phyloP scores from a whole-genome alignment of 2,329 filamentous ascomycete genomes.

The Bimuria novae-zelandiae region DNA sequence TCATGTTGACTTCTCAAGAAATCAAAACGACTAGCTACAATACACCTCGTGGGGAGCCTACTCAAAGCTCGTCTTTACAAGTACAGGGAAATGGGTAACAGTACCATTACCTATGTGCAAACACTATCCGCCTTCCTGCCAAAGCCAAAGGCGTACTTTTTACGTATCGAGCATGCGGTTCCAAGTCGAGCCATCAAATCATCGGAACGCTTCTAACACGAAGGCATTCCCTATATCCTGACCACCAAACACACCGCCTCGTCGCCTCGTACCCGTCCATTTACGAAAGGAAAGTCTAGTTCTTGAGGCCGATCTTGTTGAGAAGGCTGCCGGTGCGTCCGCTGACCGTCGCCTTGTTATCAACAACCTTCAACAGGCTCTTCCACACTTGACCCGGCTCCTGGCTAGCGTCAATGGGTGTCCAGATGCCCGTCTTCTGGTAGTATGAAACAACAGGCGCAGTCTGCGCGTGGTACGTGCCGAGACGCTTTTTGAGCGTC shows the following conservation, averaged over 20 bases:
- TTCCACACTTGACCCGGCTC: conserved; percentile 96
- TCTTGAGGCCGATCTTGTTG: conserved; percentile 60
- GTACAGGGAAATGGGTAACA: conserved; percentile 19
- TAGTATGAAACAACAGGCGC: conserved; percentile 93
- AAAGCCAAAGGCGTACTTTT: conserved; percentile 13
- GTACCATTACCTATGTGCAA: conserved; percentile 26
- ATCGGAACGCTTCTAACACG: conserved; percentile 5
- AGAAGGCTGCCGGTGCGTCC: conserved; percentile 52
- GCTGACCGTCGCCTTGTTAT: conserved; percentile 54
- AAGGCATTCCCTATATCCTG: not conserved
- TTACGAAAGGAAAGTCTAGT: conserved; percentile 39
- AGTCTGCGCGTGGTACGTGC: conserved; percentile 94
- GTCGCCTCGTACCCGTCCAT: not conserved
- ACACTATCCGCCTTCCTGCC: conserved; percentile 10
- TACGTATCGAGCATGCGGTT: conserved; percentile 15
- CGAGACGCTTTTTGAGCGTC: conserved; percentile 90
- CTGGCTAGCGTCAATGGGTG: conserved; percentile 91
- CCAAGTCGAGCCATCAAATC: conserved; percentile 16
- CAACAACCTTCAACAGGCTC: conserved; percentile 83
- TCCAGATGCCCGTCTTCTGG: conserved; percentile 97
- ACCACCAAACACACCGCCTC: not conserved
- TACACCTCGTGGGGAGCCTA: conserved; percentile 12
- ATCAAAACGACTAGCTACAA: conserved; percentile 10
- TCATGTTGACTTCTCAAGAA: conserved; percentile 2
- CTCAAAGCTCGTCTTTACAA: conserved; percentile 24